Base-by-base conservation (phyloP, 768 basidiomycete species). In the Clitopilus hobsonii region DNA sequence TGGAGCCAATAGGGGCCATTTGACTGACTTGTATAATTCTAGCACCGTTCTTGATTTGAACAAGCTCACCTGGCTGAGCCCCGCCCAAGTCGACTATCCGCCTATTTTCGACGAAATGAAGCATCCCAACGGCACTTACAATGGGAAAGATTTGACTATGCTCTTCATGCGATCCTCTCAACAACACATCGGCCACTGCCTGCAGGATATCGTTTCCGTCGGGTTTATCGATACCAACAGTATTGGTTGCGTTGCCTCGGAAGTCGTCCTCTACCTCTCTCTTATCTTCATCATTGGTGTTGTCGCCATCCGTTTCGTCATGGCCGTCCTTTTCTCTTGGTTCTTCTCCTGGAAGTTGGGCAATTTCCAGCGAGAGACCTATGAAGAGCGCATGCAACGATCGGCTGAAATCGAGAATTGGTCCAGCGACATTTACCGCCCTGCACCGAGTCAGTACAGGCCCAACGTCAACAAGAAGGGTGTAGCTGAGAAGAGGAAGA, bases 291-390 rank as follows among this genome's bases (percentile, higher is more conserved):
- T 99, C 68, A 88, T 96, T 59, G 96, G 96, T 57, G 96, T 98
- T 58, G 96, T 98, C 59, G 80, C 83, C 53, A 94, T 97, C 68
- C 91, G 94, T 29, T 99, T 98, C 74, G 76, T 82, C 61, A 96
- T 98, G 94, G 97, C 97, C 48, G 91, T 97, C 65, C 78, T 96
- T 68, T 99, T 98, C 71, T 81, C 90, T 23, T 99, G 97, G 97
- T 98, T 98, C 81, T 89, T 91, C 69, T 93, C 90, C n/a, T 94
- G 91, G 87, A 85, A 85, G 64, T 78, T 99, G 38, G 97, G 97
- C 49, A 89, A 91, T 60, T 98, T 96, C 79, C 88, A 89, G 58
- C 81, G 83, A 32, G 97, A 99, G 73, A 92, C 93, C 14, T 93
- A 94, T 67, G 87, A 91, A 66, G 84, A 98, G 67, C 83, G 95